Evolutionary conservation across 208 protist genomes (phyloP), one percentile per base, ranked within the genome.

Genomic region (Leishmania lainsoni): DNA sequence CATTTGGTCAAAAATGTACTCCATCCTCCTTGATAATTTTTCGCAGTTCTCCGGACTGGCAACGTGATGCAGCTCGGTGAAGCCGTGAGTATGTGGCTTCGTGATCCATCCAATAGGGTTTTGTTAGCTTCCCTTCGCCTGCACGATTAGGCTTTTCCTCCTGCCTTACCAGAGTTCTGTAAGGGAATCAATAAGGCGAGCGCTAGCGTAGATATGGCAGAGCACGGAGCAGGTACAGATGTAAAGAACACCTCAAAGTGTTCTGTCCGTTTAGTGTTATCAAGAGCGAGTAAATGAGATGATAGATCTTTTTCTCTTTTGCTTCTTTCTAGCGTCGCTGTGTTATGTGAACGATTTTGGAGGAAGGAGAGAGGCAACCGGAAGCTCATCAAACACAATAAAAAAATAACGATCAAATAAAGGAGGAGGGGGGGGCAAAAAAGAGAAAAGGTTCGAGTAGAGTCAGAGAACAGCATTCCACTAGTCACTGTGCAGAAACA

Each of bases 1-100:
- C 0, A 96, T 87, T 54, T 89, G 88, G 65, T 91, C 79, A 76
- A 96, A 92, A n/a, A 96, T 71, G 14, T 85, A 79, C 51, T 92
- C 87, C 92, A 95, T 94, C 9, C n/a, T 78, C 22, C n/a, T 32
- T 35, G 9, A 35, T 10, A 52, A 3, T 65, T 68, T 45, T 48
- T 63, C 12, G 68, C 63, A 17, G 26, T 35, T 74, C 48, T 77
- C 8, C 32, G 16, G 65, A 5, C 32, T 68, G 72, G 22, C 9
- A 52, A 77, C 39, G 61, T 77, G 79, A 58, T 77, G 35, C 71
- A 5, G 20, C 4, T 42, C 26, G 16, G 52, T 35, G 26, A 29
- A 49, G 54, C 35, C 29, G 48, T 80, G 61, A 78, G 42, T 39
- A 78, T 51, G 54, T 39, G 39, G 42, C 75, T 66, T 69, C 22